Conservation (phyloP, 495 filamentous ascomycete genomes). For the Penicillium fimorum region DNA sequence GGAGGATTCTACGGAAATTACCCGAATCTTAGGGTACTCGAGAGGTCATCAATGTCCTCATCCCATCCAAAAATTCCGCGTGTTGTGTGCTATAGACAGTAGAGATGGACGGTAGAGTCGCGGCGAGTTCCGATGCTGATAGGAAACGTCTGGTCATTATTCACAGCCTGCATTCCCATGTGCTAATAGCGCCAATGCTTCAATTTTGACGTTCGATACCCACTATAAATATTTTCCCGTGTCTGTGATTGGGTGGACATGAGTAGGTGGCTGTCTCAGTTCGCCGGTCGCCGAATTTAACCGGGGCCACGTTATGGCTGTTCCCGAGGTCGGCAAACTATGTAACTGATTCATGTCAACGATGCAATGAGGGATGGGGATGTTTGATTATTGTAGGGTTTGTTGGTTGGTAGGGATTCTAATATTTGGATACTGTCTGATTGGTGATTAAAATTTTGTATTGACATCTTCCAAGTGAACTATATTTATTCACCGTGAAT, state of each 20-base stretch:
- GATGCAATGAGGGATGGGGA: not conserved
- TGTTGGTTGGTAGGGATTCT: not conserved
- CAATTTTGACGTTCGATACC: not conserved
- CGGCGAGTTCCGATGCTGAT: slow-evolving; percentile 20
- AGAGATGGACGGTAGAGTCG: not conserved
- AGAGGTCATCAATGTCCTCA: not conserved
- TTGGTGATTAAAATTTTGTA: not conserved
- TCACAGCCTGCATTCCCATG: slow-evolving; percentile 15
- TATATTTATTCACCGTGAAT: not conserved
- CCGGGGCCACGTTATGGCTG: not conserved
- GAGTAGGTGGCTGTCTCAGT: not conserved
- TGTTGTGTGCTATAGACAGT: slow-evolving; percentile 19
- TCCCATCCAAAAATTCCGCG: not conserved
- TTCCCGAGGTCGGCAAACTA: slow-evolving; percentile 9
- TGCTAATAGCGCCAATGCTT: slow-evolving; percentile 16
- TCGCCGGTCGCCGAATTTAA: slow-evolving; percentile 11
- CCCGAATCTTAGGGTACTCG: not conserved
- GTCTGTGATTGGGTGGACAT: slow-evolving; percentile 6
- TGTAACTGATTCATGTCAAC: not conserved
- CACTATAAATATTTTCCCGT: not conserved
- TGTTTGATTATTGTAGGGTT: not conserved
- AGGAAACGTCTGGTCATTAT: slow-evolving; percentile 12
- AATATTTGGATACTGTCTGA: not conserved
- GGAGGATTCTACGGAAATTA: not conserved
- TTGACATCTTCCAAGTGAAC: not conserved